Base-by-base conservation (phyloP, 345 rosid species). In the Murraya koenigii region DNA sequence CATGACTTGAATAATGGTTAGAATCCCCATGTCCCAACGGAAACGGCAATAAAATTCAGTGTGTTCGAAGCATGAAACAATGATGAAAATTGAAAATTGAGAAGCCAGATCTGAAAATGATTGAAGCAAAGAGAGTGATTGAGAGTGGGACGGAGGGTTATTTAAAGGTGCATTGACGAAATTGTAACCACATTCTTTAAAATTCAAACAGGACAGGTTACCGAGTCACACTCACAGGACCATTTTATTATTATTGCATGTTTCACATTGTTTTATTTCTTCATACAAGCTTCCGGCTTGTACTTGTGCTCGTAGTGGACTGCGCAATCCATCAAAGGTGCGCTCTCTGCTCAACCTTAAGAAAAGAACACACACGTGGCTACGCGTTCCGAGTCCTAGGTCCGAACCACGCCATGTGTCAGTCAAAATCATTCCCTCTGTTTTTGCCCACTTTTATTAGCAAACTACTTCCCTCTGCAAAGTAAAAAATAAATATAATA, bases 261-360 rank as follows among this genome's bases (percentile, higher is more conserved):
- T 76, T 76, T 26, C 78, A 76, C 78, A 66, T 66, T 76, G 72
- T 54, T 66, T 66, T 54, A 49, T 4, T 35, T 76, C 55, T 47
- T 20, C 69, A 41, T 5, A 19, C 4, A 39, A 7, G 4, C 19
- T 6, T 15, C 7, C 2, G 71, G 59, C 0, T 19, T 52, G 74
- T 30, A 33, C 25, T 19, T 3, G 60, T 17, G 36, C 36, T 49
- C 8, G 61, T 52, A n/a, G 74, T 28, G 33, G 39, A 39, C n/a
- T 32, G 39, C 66, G 65, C 38, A n/a, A 28, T 62, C 36, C 36
- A 62, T 26, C 3, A 62, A 62, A 28, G 1, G 36, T 3, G n/a
- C 22, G 6, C 39, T 63, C 8, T 8, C 20, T 30, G 33, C 33
- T 19, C 23, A 7, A 63, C 39, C 67, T 63, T 32, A 32, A 2